Percentiles rank a stretch among this genome's conserved stretches.
These are phyloP conservation scores for Metschnikowia cubensis DNA, from an alignment of 805 yeast genomes.

Conservation along the genomic window DNA sequence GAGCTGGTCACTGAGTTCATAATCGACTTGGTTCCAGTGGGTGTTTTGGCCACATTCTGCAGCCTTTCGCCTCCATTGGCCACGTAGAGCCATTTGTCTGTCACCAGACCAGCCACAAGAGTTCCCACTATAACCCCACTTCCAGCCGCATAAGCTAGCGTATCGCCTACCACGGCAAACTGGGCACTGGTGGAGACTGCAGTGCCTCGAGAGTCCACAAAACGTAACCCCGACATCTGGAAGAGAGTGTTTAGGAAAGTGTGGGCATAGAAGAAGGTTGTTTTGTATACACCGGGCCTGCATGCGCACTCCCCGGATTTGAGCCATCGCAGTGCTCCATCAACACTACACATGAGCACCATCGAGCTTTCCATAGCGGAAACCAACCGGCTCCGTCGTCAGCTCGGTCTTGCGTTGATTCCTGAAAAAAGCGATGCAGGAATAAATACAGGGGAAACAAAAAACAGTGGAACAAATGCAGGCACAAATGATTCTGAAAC, in stretches of 20 bases:
- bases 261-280: neutral
- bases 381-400: constrained; percentile 49
- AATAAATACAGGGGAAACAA: no score
- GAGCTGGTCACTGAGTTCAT: no score
- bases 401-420: constrained; percentile 53
- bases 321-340: neutral
- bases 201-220: constrained; percentile 36
- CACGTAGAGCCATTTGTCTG: constrained; percentile 48
- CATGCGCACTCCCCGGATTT: neutral
- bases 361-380: constrained; percentile 44
- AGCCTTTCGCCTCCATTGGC: constrained; percentile 31
- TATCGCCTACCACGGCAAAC: constrained; percentile 35
- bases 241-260: neutral
- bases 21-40: no score
- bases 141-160: constrained; percentile 53
- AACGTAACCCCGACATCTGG: neutral
- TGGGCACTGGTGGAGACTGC: constrained; percentile 43
- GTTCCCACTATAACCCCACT: constrained; percentile 56
- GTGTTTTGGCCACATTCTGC: no score
- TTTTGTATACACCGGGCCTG: neutral
- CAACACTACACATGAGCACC: neutral
- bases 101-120: constrained; percentile 13
- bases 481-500: no score
- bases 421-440: constrained; percentile 14
- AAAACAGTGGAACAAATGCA: no score